Percentiles rank a stretch among this genome's conserved stretches.
Conservation (phyloP, 1,284 basidiomycete species). For the Ceratobasidium sp. region DNA sequence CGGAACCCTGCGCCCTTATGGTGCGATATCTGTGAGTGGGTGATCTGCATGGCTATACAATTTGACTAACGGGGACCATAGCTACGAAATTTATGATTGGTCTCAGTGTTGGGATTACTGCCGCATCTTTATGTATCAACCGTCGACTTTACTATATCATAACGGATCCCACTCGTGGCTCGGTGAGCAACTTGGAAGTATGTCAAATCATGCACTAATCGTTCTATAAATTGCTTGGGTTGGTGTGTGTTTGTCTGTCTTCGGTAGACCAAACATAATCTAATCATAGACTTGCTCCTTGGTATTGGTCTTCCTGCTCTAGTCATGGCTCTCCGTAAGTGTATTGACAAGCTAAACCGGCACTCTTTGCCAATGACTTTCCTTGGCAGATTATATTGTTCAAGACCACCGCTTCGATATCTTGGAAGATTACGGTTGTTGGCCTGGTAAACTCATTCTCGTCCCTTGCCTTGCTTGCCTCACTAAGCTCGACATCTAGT, state of each 20-base stretch:
- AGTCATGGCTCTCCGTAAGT: slow-evolving; percentile 66
- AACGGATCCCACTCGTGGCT: slow-evolving; percentile 50
- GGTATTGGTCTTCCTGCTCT: slow-evolving; percentile 64
- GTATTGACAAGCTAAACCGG: no score
- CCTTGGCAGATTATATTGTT: slow-evolving; percentile 45
- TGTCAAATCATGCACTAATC: no score
- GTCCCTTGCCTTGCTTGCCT: no score
- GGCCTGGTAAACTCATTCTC: slow-evolving; percentile 13
- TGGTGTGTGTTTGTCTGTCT: no score
- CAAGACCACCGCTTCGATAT: slow-evolving; percentile 48
- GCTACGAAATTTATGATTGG: slow-evolving; percentile 60
- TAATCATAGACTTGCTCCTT: slow-evolving; percentile 62
- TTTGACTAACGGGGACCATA: slow-evolving; percentile 50
- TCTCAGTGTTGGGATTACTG: slow-evolving; percentile 60
- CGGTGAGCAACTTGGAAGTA: slow-evolving; percentile 47
- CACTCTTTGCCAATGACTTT: slow-evolving; percentile 48
- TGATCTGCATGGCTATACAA: not conserved
- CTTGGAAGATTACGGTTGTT: slow-evolving; percentile 48
- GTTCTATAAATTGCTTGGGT: no score
- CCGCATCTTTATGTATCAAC: slow-evolving; percentile 64
- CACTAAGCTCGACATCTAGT: slow-evolving; percentile 14
- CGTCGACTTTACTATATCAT: slow-evolving; percentile 66
- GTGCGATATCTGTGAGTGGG: slow-evolving; percentile 78
- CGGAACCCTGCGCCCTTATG: slow-evolving; percentile 71
- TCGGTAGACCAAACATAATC: no score